These are phyloP conservation scores for Rhodotorula taiwanensis DNA, from an alignment of 768 basidiomycete genomes.

Conservation along the genomic window DNA sequence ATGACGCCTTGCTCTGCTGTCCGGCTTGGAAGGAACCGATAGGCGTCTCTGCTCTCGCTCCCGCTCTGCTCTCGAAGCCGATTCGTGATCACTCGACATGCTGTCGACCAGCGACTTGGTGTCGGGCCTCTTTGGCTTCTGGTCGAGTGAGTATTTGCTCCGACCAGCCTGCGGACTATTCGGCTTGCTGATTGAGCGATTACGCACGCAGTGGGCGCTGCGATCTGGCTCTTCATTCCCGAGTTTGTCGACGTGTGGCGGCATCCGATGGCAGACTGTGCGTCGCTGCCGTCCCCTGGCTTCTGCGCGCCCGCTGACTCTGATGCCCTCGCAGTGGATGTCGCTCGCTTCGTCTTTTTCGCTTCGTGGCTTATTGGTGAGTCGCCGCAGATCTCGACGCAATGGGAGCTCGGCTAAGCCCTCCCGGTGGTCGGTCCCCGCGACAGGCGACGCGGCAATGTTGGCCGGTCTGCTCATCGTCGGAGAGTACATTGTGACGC, in stretches of 20 bases:
- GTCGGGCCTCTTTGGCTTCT: neutral
- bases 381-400: too few relatives aligned
- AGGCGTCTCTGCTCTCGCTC: too few relatives aligned
- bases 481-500: too few relatives aligned
- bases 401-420: neutral
- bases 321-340: neutral
- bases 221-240: slow-evolving; percentile 1
- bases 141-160: neutral
- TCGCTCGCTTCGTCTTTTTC: neutral
- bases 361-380: neutral
- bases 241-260: neutral
- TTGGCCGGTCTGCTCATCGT: neutral
- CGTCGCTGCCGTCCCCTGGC: neutral
- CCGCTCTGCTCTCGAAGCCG: too few relatives aligned
- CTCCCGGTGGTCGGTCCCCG: too few relatives aligned
- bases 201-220: neutral
- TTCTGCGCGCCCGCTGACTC: neutral
- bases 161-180: too few relatives aligned
- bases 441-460: neutral
- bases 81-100: neutral
- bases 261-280: neutral
- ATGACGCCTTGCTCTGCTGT: too few relatives aligned
- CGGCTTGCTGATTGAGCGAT: neutral
- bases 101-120: neutral
- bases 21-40: too few relatives aligned